Evolutionary conservation across 768 basidiomycete species (phyloP), one percentile per base, ranked within the genome.

Genomic region (Tylopilus subfusipes): DNA sequence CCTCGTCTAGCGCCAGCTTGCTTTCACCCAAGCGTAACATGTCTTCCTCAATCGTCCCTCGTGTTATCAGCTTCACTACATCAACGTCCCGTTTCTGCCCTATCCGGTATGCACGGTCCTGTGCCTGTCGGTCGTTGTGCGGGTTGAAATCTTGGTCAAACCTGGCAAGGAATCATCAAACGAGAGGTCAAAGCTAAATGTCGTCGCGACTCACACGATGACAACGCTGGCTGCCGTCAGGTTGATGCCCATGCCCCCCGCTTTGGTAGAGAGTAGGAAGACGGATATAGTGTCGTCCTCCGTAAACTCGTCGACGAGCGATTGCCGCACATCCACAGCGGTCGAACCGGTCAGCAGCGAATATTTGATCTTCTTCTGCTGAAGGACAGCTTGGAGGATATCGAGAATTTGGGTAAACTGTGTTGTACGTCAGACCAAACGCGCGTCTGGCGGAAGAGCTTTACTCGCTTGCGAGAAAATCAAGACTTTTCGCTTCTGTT

Each of bases 101-200:
- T 59, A 99, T 97, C 25, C 97, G 88, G 71, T 98, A 98, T 24
- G 94, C 94, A 31, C 97, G 85, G 71, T 99, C 97, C 55, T 96
- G 93, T 1, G 97, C 97, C 73, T 99, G 97, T 56, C 89, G 84
- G 72, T 98, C 97, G 68, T 99, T 99, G 73, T 93, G 91, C 4
- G 91, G 91, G 68, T 98, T 98, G 73, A 98, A 99, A 69, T 98
- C 96, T 67, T 96, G 94, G 68, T 99, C 96, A 67, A 94, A 97
- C 83, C 88, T 90, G 54, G 27, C 40, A 54, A 69, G 48, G 43
- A n/a, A 60, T 40, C 24, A 22, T 57, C 2, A 50, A n/a, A n/a
- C n/a, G 44, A 31, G 0, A 38, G 2, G 0, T 19, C 33, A 0
- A 18, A 3, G 9, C n/a, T 24, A 39, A 10, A 10, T 8, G 44